Base-by-base conservation (phyloP, 1,139 yeast genomes). In the Candida freyschussii region DNA sequence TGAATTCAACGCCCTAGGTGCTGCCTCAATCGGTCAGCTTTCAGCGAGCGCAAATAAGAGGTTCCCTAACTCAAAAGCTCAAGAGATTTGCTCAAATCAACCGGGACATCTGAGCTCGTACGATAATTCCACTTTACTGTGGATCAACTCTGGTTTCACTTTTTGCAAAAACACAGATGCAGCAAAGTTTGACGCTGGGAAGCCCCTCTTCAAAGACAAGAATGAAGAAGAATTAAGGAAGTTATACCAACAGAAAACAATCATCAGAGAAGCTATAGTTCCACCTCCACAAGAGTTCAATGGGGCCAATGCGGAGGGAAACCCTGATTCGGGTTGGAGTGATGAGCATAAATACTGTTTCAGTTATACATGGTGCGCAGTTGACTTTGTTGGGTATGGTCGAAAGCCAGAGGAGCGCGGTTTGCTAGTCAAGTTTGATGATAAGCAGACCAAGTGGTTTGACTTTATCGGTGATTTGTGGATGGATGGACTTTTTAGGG, bases 291-390 rank as follows among this genome's bases (percentile, higher is more conserved):
- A 45, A 29, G 49, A 47, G 20, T 18, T 35, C 6, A 20, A 24
- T 2, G 40, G 38, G 2, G 9, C 22, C 1, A 71, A 70, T 43
- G 64, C 64, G 14, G 45, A 56, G 2, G 53, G 56, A 14, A 58
- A 62, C 42, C 83, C 83, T 1, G 67, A 63, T 24, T 60, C 67
- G 37, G 80, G 81, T 2, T 77, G 84, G 84, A 41, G 36, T 13
- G 47, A 64, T 65, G 30, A 72, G 66, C 56, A 67, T 62, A 56
- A 63, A 1, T 61, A 67, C 29, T 77, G 84, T 53, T 53, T 62
- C 14, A 68, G 69, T 6, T 76, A 76, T 49, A 57, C 69, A 28
- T 76, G 78, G 63, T 76, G 83, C 59, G 82, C 80, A 0, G 75
- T 72, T 46, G 69, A 67, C 43, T 43, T 53, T 11, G 57, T 75